phyloP scores from a whole-genome alignment of 257 asterid genomes.

The Dorcoceras hygrometricum region DNA sequence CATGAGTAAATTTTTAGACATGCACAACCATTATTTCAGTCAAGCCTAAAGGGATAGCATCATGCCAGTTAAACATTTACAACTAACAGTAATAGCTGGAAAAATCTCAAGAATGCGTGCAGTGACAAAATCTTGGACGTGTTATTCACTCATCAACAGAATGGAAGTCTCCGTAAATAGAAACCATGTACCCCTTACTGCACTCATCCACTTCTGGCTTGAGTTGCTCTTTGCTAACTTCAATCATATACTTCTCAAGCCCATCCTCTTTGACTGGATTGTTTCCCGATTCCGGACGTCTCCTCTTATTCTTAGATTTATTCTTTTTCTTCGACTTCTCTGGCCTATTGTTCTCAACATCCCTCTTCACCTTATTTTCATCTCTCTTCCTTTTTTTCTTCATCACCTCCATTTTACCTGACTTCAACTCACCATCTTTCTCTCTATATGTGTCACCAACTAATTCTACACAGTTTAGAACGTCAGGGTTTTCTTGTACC shows the following conservation, averaged over 20 bases:
- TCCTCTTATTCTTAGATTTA: slow-evolving; percentile 30
- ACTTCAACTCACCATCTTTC: slow-evolving; percentile 25
- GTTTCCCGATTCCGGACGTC: slow-evolving; percentile 21
- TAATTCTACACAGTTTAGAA: slow-evolving; percentile 19
- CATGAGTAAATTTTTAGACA: not conserved
- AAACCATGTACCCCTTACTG: slow-evolving; percentile 39
- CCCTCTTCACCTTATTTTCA: slow-evolving; percentile 31
- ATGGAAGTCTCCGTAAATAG: not conserved
- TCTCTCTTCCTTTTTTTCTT: slow-evolving; percentile 47
- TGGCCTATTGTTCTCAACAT: slow-evolving; percentile 32
- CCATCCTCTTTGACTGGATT: slow-evolving; percentile 34
- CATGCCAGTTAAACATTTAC: not conserved
- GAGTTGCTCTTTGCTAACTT: slow-evolving; percentile 27
- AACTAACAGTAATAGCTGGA: not conserved
- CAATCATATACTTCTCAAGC: slow-evolving; percentile 26
- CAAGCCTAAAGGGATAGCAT: no score
- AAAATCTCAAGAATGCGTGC: not conserved
- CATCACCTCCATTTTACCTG: slow-evolving; percentile 25
- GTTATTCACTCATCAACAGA: slow-evolving; percentile 1
- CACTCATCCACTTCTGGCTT: slow-evolving; percentile 25
- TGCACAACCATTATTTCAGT: no score
- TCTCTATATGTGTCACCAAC: slow-evolving; percentile 27
- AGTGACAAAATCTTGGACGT: not conserved
- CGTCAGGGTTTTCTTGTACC: slow-evolving; percentile 33
- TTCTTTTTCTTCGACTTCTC: slow-evolving; percentile 33